Evolutionary conservation across 495 filamentous ascomycete species (phyloP), one percentile per base, ranked within the genome.

Genomic region (Durotheca rogersii): DNA sequence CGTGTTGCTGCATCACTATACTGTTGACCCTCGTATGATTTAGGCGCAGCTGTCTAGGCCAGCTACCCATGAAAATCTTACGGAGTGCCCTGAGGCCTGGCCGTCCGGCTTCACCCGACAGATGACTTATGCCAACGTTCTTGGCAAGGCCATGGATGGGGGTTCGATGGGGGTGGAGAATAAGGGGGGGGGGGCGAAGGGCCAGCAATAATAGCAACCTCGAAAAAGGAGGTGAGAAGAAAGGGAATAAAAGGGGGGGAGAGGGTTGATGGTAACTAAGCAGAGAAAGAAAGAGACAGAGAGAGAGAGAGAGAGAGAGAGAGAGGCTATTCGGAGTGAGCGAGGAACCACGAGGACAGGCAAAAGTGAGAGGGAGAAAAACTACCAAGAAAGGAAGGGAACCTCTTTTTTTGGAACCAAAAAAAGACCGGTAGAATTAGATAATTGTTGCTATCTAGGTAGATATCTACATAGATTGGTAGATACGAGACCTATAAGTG

Each of bases 1-100:
- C 46, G 36, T 59, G 56, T 54, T 51, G 31, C 47, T 59, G 45
- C 49, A 46, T 58, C 44, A 59, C 29, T 46, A 32, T 41, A 27
- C 45, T 54, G 41, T 53, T 53, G 50, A 54, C 44, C 1, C 41
- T 59, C 50, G 56, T 59, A 59, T 54, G 56, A 59, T 51, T 41
- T 41, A 21, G 30, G 20, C 18, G 10, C 33, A 29, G 10, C 29
- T 40, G 32, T 33, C 29, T n/a, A 41, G 47, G 36, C 19, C n/a
- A 19, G 39, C 27, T 38, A 37, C 16, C 34, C 38, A 18, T 19
- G 11, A 34, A 47, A 58, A 58, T 50, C 34, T 51, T 53, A 59
- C 56, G 49, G 56, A 21, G 45, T 30, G 19, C 12, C 23, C 27
- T 30, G 4, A 20, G 25, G n/a, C 25, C 41, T 50, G 27, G n/a